A percentile compares a stretch with the other conserved stretches of the same genome.
These are phyloP conservation scores for Naganishia randhawae DNA, from an alignment of 768 basidiomycete genomes.

Conservation along the genomic window DNA sequence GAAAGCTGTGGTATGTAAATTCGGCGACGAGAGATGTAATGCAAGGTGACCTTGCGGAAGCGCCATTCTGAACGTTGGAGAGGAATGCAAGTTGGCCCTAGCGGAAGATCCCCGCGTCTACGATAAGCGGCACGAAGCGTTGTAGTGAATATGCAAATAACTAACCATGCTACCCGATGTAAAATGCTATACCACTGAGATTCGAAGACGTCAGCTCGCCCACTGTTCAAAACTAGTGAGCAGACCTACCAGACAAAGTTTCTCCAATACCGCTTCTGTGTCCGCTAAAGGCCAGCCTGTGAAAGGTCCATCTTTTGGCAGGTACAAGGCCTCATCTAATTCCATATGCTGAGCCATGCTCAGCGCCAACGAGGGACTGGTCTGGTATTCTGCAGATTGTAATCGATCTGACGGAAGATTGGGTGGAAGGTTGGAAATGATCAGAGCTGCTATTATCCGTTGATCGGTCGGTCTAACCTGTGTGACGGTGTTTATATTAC, in stretches of 20 bases:
- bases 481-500: constrained; percentile 9
- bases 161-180: constrained; percentile 3
- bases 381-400: background rate
- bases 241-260: constrained; percentile 1
- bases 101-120: background rate
- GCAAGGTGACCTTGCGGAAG: background rate
- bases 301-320: background rate
- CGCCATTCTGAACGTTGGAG: background rate
- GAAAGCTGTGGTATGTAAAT: background rate
- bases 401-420: constrained; percentile 8
- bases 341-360: constrained; percentile 17
- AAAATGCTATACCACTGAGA: background rate
- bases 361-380: constrained; percentile 6
- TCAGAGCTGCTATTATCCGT: constrained; percentile 3
- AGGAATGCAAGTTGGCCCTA: constrained; percentile 12
- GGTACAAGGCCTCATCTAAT: background rate
- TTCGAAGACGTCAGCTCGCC: too few species aligned
- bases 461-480: constrained; percentile 1
- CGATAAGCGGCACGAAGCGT: background rate
- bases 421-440: constrained; percentile 19
- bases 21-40: background rate
- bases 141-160: background rate
- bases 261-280: background rate
- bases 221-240: background rate
- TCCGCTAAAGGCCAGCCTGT: background rate